These are phyloP conservation scores for Phytophthora megakarya DNA, from an alignment of 352 stramenopile species.

Conservation along the genomic window DNA sequence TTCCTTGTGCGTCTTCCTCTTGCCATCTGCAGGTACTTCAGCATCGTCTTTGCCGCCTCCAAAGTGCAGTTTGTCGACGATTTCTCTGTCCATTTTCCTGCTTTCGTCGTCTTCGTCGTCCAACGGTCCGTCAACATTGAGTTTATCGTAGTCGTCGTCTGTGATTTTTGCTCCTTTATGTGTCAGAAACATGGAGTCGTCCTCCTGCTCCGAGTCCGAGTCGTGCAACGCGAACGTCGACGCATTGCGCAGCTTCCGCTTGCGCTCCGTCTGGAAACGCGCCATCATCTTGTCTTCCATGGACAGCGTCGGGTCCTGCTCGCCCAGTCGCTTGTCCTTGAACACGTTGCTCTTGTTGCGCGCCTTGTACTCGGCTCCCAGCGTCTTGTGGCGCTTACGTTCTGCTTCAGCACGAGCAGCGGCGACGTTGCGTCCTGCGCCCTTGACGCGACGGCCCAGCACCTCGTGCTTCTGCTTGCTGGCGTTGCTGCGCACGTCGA, in stretches of 20 bases:
- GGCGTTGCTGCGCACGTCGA: constrained; percentile 88
- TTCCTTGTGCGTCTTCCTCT: constrained; percentile 87
- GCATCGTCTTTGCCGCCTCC: constrained; percentile 52
- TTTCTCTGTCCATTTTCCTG: constrained; percentile 74
- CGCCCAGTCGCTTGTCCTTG: constrained; percentile 83
- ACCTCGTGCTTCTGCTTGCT: constrained; percentile 90
- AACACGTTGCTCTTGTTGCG: constrained; percentile 92
- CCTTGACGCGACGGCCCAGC: constrained; percentile 89
- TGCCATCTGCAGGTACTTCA: constrained; percentile 31
- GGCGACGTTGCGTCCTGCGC: constrained; percentile 88
- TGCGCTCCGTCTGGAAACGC: constrained; percentile 89
- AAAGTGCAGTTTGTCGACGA: constrained; percentile 89
- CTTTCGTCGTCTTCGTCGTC: constrained; percentile 75
- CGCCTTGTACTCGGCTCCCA: constrained; percentile 79
- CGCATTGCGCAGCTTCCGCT: constrained; percentile 83
- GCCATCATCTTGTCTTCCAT: constrained; percentile 94
- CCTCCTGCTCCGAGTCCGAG: constrained; percentile 74
- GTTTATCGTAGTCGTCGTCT: constrained; percentile 76
- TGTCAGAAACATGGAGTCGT: constrained; percentile 71
- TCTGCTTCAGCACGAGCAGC: constrained; percentile 83
- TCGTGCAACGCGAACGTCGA: constrained; percentile 78
- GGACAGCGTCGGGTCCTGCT: constrained; percentile 83
- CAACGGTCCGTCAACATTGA: constrained; percentile 54
- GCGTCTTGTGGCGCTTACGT: constrained; percentile 83
- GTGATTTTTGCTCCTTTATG: constrained; percentile 72